Percentiles rank a stretch among this genome's conserved stretches.
Conservation (phyloP, 306 rosid species). For the Citrullus colocynthis region DNA sequence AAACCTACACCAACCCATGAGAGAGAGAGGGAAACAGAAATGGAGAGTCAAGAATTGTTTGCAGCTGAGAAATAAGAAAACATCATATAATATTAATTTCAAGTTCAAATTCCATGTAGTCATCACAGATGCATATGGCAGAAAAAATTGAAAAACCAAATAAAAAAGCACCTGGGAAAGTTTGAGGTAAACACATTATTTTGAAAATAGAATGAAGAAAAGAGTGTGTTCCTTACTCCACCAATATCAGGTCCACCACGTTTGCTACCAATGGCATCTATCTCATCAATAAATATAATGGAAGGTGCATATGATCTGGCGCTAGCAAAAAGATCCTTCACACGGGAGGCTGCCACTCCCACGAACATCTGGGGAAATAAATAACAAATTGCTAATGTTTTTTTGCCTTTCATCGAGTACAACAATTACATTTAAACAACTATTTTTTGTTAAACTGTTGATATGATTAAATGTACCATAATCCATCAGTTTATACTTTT, state of each 20-base stretch:
- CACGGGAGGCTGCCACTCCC: constrained; percentile 99
- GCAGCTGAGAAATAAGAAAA: background rate
- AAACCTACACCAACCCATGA: background rate
- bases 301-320: constrained; percentile 92
- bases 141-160: background rate
- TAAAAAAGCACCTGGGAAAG: background rate
- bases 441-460: no score
- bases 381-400: background rate
- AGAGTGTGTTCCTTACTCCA: constrained; percentile 55
- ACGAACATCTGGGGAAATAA: constrained; percentile 70
- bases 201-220: constrained; percentile 1
- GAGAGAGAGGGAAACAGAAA: background rate
- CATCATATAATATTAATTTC: background rate
- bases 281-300: constrained; percentile 91
- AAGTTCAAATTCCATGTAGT: background rate
- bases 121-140: background rate
- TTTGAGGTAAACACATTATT: background rate
- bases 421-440: background rate
- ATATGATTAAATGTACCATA: no score
- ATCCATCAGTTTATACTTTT: no score
- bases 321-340: constrained; percentile 78
- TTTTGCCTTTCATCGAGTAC: background rate
- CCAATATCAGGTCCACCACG: constrained; percentile 99
- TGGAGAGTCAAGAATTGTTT: background rate
- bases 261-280: constrained; percentile 99